Percentiles rank a stretch among this genome's conserved stretches.
Evolutionary conservation across 352 stramenopile species (phyloP).

Genomic region (Phytopythium delawarense): DNA sequence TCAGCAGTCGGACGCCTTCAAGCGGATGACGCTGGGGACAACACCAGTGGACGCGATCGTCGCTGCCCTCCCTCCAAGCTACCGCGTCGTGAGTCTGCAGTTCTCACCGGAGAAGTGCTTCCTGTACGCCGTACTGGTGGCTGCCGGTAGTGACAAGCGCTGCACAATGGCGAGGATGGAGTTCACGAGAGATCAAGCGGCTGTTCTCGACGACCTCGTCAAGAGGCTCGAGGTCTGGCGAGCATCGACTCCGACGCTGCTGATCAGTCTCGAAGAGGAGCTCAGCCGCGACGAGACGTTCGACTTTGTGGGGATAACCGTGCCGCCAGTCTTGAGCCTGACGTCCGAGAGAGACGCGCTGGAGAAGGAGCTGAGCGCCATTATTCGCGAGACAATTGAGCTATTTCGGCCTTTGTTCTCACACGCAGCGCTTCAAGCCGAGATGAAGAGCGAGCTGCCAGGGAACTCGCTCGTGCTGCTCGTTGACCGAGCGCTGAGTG

Average conservation of each 20-base stretch:
- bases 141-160: conserved; percentile 27
- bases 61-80: conserved; percentile 26
- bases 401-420: conserved; percentile 52
- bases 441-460: conserved; percentile 36
- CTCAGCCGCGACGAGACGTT: conserved; percentile 30
- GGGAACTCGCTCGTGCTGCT: conserved; percentile 50
- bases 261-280: conserved; percentile 38
- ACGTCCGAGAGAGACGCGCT: conserved; percentile 26
- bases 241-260: conserved; percentile 22
- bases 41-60: conserved; percentile 39
- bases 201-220: conserved; percentile 21
- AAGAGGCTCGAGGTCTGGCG: conserved; percentile 37
- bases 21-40: conserved; percentile 40
- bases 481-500: conserved; percentile 42
- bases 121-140: conserved; percentile 44
- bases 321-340: neutral
- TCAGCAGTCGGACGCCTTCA: conserved; percentile 60
- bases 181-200: conserved; percentile 32
- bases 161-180: conserved; percentile 57
- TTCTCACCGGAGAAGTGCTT: conserved; percentile 68
- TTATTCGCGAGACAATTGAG: conserved; percentile 36
- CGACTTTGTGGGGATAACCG: conserved; percentile 21
- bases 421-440: conserved; percentile 34
- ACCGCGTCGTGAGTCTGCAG: conserved; percentile 50
- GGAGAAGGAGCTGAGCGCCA: conserved; percentile 48